Conservation (phyloP, 768 basidiomycete genomes). For the Suillus hirtellus region DNA sequence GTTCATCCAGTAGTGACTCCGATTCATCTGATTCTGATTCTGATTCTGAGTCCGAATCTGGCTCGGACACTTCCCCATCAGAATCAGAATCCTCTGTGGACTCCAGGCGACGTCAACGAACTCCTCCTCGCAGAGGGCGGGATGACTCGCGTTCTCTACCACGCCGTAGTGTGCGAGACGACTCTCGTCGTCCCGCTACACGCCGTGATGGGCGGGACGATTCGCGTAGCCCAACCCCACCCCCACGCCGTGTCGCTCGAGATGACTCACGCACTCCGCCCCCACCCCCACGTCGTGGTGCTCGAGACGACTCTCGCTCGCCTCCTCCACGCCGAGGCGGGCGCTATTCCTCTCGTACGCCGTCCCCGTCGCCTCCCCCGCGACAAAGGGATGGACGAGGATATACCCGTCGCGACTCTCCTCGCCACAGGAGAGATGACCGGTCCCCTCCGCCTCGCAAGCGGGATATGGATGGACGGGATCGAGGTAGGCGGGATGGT, state of each 20-base stretch:
- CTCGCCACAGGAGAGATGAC: conserved; percentile 23
- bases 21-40: conserved; percentile 45
- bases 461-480: conserved; percentile 22
- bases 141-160: conserved; percentile 30
- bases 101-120: conserved; percentile 30
- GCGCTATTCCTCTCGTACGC: conserved; percentile 21
- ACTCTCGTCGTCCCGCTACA: conserved; percentile 5
- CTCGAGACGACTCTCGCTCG: conserved; percentile 35
- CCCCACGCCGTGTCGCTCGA: conserved; percentile 12
- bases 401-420: conserved; percentile 26
- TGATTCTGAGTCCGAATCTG: conserved; percentile 41
- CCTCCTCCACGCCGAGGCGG: conserved; percentile 23
- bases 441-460: conserved; percentile 25
- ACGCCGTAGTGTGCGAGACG: conserved; percentile 11
- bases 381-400: conserved; percentile 27
- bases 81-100: conserved; percentile 39
- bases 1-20: conserved; percentile 41
- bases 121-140: conserved; percentile 30
- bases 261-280: conserved; percentile 21
- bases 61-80: conserved; percentile 40
- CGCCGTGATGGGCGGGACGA: conserved; percentile 11
- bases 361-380: conserved; percentile 28
- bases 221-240: conserved; percentile 6
- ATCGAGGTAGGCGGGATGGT: conserved; percentile 22
- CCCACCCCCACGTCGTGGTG: conserved; percentile 15